Percentiles rank a stretch among this genome's conserved stretches.
These are phyloP conservation scores for Phyllosticta citrichinensis DNA, from an alignment of 2,329 filamentous ascomycete species.

Conservation along the genomic window DNA sequence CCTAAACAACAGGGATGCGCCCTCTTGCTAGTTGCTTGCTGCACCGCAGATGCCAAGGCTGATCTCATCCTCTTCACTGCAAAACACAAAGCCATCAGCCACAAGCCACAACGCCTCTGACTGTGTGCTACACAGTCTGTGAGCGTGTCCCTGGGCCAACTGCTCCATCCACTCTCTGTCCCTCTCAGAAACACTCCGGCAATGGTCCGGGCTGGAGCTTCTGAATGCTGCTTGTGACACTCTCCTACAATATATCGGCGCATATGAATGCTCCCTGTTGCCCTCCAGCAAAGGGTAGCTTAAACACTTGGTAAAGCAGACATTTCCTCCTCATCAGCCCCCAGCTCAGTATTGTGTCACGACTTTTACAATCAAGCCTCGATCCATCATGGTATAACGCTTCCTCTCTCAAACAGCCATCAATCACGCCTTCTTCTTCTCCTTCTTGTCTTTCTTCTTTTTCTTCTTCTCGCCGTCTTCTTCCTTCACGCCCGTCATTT, in stretches of 20 bases:
- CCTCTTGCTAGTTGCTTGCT: not conserved
- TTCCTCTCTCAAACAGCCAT: constrained; percentile 17
- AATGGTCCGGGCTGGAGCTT: too few species aligned
- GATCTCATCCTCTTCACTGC: not conserved
- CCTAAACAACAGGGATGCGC: constrained; percentile 9
- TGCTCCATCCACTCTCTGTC: not conserved
- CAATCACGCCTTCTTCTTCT: constrained; percentile 23
- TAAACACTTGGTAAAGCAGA: too few species aligned
- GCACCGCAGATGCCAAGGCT: constrained; percentile 10
- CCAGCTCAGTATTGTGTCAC: too few species aligned
- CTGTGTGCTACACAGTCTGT: not conserved
- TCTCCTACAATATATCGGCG: too few species aligned
- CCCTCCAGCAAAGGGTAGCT: too few species aligned
- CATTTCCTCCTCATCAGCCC: too few species aligned
- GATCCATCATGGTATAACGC: constrained; percentile 24
- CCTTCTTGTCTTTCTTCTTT: constrained; percentile 27
- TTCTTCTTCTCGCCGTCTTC: constrained; percentile 11
- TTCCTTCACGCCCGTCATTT: constrained; percentile 10
- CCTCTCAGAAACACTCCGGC: too few species aligned
- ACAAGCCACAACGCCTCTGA: not conserved
- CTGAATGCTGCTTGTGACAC: too few species aligned
- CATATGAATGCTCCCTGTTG: too few species aligned
- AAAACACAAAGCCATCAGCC: not conserved
- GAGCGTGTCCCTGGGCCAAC: too few species aligned
- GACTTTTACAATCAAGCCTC: too few species aligned